Percentiles rank a stretch among this genome's conserved stretches.
phyloP scores from a whole-genome alignment of 495 filamentous ascomycete species.

The Aspergillus sclerotiicarbonarius region DNA sequence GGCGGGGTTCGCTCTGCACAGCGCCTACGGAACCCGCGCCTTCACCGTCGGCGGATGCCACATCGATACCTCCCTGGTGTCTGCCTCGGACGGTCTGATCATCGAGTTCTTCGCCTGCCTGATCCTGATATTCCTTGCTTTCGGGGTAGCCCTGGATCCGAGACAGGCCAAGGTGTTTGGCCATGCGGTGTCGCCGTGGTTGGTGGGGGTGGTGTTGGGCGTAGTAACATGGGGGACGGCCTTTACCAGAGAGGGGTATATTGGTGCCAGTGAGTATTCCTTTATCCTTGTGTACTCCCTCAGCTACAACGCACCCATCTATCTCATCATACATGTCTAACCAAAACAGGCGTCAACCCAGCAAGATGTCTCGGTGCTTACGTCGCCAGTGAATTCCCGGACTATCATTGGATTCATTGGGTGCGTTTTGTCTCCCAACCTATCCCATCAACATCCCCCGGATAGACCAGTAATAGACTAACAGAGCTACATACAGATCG shows the following conservation, averaged over 20 bases:
- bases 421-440: conserved; percentile 24
- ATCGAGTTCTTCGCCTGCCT: conserved; percentile 47
- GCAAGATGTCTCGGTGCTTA: conserved; percentile 35
- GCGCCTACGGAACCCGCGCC: conserved; percentile 24
- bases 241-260: conserved; percentile 45
- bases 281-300: neutral
- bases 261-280: conserved; percentile 31
- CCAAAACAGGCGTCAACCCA: conserved; percentile 29
- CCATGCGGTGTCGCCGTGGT: conserved; percentile 46
- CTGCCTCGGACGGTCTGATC: conserved; percentile 34
- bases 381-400: conserved; percentile 28
- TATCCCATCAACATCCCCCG: too few relatives aligned
- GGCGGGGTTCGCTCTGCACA: conserved; percentile 40
- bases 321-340: too few relatives aligned
- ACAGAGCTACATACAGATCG: too few relatives aligned
- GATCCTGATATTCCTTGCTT: conserved; percentile 38
- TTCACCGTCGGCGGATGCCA: conserved; percentile 37
- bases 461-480: too few relatives aligned
- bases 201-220: conserved; percentile 51
- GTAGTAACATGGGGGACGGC: conserved; percentile 45
- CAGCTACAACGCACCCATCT: too few relatives aligned
- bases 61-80: conserved; percentile 27
- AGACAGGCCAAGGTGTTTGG: conserved; percentile 52
- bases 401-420: conserved; percentile 40
- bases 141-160: conserved; percentile 58